A percentile compares a stretch with the other conserved stretches of the same genome.
These are phyloP conservation scores for Yarrowia sp. DNA, from an alignment of 805 yeast genomes.

Conservation along the genomic window DNA sequence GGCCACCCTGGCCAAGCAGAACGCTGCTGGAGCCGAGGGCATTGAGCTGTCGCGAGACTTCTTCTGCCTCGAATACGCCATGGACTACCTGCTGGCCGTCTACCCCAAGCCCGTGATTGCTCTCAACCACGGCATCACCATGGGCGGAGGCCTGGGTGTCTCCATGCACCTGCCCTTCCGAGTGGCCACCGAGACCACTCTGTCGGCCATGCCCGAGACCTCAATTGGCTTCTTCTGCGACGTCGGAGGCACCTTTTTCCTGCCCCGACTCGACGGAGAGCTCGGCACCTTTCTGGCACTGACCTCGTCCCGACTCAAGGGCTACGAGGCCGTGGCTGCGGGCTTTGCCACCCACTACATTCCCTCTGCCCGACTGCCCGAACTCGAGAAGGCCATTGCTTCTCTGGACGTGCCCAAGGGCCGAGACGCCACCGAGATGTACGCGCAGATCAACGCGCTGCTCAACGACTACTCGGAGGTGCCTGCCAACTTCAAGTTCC, in stretches of 20 bases:
- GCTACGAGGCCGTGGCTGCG: slow-evolving; percentile 73
- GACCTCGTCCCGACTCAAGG: slow-evolving; percentile 75
- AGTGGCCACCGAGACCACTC: slow-evolving; percentile 85
- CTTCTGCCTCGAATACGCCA: slow-evolving; percentile 75
- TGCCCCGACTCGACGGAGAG: slow-evolving; percentile 77
- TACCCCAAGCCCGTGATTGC: slow-evolving; percentile 84
- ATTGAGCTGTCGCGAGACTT: slow-evolving; percentile 54
- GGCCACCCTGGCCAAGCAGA: slow-evolving; percentile 58
- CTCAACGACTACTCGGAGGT: slow-evolving; percentile 74
- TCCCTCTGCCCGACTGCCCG: slow-evolving; percentile 58
- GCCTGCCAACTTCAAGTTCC: slow-evolving; percentile 61
- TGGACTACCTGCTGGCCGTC: slow-evolving; percentile 77
- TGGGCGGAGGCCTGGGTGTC: slow-evolving; percentile 98
- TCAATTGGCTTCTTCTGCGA: slow-evolving; percentile 95
- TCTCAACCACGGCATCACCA: slow-evolving; percentile 83
- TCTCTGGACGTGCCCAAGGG: slow-evolving; percentile 46
- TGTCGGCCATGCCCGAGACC: slow-evolving; percentile 97
- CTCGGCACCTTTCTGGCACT: slow-evolving; percentile 82
- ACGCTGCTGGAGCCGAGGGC: slow-evolving; percentile 45
- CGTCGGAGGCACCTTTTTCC: slow-evolving; percentile 88
- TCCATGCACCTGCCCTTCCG: slow-evolving; percentile 89
- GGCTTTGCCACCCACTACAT: slow-evolving; percentile 93
- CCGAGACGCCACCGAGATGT: slow-evolving; percentile 41
- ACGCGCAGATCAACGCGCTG: slow-evolving; percentile 60
- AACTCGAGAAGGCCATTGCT: slow-evolving; percentile 61